Evolutionary conservation across 2,329 filamentous ascomycete genomes (phyloP), one percentile per base, ranked within the genome.

Genomic region (Trichoderma cornu-damae): DNA sequence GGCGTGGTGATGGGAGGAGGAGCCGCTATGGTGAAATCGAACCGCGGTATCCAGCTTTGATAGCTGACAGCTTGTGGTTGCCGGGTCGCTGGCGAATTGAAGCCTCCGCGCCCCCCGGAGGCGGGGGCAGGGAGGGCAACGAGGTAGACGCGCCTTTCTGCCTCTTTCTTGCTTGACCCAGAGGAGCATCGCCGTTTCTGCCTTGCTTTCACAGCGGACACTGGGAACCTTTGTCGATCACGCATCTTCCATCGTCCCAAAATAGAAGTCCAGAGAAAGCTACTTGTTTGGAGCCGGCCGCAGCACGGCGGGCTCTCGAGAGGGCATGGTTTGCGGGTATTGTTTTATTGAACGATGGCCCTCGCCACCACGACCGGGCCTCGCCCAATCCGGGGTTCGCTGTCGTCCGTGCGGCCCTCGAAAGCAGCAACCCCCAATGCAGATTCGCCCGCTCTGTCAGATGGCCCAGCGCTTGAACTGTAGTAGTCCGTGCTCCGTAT

Each of bases 151-250:
- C 24, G 50, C 47, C 32, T n/a, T n/a, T n/a, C n/a, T n/a, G n/a
- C n/a, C n/a, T n/a, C n/a, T n/a, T n/a, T n/a, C n/a, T n/a, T n/a
- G n/a, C 26, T 18, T 51, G 44, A 40, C 47, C 46, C 38, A 22
- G 32, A 22, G 24, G 46, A 8, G 42, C 35, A 55, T 30, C n/a
- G 28, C 52, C 42, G n/a, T 30, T 54, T 54, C 51, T 54, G 50
- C 50, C 38, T 35, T 18, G 30, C n/a, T n/a, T 54, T 28, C 42
- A 24, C 43, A 28, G 38, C 35, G 40, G 37, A 32, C 44, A 6
- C 26, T 37, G 4, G 57, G 57, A 53, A 58, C 57, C 57, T 58
- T 58, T 58, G 57, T 58, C 49, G 26, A 53, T 54, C 49, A 54
- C 37, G 49, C 48, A 53, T 40, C 40, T 26, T 48, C n/a, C 22